phyloP scores from a whole-genome alignment of 1,139 yeast genomes.

The Candida labiduridarum region DNA sequence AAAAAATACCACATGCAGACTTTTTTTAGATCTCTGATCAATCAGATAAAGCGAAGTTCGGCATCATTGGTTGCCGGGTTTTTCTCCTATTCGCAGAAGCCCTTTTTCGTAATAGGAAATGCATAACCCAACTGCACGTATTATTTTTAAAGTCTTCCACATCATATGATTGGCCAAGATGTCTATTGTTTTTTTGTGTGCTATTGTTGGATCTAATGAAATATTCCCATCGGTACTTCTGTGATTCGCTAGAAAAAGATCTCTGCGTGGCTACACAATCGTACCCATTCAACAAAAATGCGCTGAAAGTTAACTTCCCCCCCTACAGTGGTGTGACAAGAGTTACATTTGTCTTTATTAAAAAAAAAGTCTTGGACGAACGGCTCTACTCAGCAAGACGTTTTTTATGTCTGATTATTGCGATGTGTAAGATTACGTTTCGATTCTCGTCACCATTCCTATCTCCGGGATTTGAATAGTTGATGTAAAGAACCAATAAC shows the following conservation, averaged over 20 bases:
- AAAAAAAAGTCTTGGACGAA: background rate
- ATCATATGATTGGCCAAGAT: background rate
- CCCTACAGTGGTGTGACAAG: background rate
- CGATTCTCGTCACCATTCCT: background rate
- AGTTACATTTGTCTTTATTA: background rate
- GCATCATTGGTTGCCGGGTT: background rate
- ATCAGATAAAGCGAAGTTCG: constrained; percentile 5
- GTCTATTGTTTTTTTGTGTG: background rate
- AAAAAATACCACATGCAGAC: background rate
- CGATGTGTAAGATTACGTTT: too few relatives aligned
- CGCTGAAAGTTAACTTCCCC: background rate
- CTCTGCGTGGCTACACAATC: background rate
- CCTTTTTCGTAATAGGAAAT: background rate
- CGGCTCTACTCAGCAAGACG: background rate
- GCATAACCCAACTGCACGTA: background rate
- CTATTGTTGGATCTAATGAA: background rate
- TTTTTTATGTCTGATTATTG: too few relatives aligned
- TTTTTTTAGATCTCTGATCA: background rate
- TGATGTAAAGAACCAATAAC: background rate
- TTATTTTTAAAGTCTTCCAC: background rate
- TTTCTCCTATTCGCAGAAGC: background rate
- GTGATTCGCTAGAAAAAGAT: background rate
- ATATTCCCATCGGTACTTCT: background rate
- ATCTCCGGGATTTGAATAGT: background rate
- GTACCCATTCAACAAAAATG: too few relatives aligned